Evolutionary conservation across 768 basidiomycete genomes (phyloP).

Genomic region (Hygrophorus pudorinus): DNA sequence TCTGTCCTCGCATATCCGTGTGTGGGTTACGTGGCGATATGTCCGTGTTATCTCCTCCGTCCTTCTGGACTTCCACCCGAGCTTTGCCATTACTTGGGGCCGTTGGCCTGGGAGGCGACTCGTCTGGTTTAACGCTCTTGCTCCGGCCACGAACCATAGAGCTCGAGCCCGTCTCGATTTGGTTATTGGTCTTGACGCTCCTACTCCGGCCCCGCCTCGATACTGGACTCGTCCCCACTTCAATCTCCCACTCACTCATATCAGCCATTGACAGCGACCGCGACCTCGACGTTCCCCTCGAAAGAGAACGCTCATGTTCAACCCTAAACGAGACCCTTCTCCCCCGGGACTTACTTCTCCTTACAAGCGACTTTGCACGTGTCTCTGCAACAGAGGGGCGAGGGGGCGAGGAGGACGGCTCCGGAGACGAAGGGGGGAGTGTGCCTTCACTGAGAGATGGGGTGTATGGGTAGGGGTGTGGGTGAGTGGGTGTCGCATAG

Average conservation of each 20-base stretch:
- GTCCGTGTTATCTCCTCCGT: neutral
- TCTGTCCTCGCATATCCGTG: slow-evolving; percentile 17
- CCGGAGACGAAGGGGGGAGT: slow-evolving; percentile 6
- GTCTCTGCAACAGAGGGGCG: neutral
- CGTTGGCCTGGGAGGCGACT: neutral
- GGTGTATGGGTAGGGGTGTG: neutral
- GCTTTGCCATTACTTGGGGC: neutral
- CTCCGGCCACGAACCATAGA: neutral
- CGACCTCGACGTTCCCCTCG: slow-evolving; percentile 3
- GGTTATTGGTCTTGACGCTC: neutral
- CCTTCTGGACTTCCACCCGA: neutral
- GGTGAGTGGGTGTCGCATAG: neutral
- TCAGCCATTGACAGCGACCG: slow-evolving; percentile 7
- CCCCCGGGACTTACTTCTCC: slow-evolving; percentile 42
- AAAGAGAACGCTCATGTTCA: slow-evolving; percentile 17
- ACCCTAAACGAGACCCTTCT: slow-evolving; percentile 49
- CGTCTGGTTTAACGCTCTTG: neutral
- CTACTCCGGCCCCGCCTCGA: neutral
- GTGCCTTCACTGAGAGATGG: slow-evolving; percentile 1
- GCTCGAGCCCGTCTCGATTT: neutral
- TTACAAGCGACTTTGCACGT: slow-evolving; percentile 25
- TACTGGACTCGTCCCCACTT: neutral
- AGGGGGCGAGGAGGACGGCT: neutral
- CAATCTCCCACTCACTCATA: neutral
- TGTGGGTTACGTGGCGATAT: neutral